Conservation (phyloP, 352 stramenopile species). For the Pythium utonaiense region DNA sequence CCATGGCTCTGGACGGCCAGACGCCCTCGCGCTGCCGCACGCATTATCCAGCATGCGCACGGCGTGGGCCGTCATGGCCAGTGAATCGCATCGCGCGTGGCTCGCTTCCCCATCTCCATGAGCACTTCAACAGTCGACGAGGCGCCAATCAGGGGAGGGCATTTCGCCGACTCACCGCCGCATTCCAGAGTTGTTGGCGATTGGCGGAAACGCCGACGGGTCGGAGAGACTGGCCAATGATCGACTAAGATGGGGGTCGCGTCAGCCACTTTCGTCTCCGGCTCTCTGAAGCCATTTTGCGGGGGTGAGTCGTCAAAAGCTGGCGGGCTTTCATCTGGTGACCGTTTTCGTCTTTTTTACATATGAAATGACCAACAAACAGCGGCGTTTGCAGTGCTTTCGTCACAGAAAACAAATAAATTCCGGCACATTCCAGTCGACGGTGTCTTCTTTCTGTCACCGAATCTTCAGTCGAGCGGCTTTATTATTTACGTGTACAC, state of each 20-base stretch:
- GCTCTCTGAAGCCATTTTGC: slow-evolving; percentile 3
- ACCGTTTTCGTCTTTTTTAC: neutral
- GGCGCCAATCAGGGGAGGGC: slow-evolving; percentile 1
- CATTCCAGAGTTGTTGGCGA: neutral
- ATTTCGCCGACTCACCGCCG: slow-evolving; percentile 10
- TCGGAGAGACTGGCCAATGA: slow-evolving; percentile 1
- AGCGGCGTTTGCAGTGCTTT: neutral
- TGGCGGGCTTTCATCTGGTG: neutral
- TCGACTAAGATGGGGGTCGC: neutral
- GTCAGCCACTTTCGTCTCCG: slow-evolving; percentile 5
- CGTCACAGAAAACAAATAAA: neutral
- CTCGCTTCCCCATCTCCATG: neutral
- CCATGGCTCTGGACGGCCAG: neutral
- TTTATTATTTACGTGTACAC: no score
- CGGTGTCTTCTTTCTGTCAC: neutral
- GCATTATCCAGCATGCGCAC: no score
- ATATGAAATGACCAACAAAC: neutral
- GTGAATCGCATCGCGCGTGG: neutral
- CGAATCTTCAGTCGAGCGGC: neutral
- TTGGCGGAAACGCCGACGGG: slow-evolving; percentile 1
- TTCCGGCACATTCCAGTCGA: neutral
- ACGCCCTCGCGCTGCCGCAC: neutral
- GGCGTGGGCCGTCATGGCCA: neutral
- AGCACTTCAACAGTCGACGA: slow-evolving; percentile 6
- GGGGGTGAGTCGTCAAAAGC: neutral